A percentile compares a stretch with the other conserved stretches of the same genome.
Evolutionary conservation across 2,329 filamentous ascomycete genomes (phyloP).

Genomic region (Cladosporium cucumerinum): DNA sequence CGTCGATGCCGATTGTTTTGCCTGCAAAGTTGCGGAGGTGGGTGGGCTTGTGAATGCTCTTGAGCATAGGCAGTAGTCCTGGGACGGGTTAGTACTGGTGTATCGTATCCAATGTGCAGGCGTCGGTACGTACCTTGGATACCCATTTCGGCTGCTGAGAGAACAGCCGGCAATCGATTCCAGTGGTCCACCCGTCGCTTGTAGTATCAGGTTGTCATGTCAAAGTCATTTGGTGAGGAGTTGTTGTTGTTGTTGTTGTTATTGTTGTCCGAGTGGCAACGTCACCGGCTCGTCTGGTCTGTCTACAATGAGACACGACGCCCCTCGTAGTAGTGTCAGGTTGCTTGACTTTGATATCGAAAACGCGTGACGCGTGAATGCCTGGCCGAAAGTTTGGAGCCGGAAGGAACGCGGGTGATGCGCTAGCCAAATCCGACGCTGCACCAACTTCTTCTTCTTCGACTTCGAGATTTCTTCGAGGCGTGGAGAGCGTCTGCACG

Average conservation of each 20-base stretch:
- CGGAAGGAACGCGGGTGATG: background rate
- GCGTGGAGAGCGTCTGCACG: background rate
- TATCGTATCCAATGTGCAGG: background rate
- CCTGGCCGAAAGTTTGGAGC: background rate
- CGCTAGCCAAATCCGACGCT: background rate
- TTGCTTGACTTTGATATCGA: background rate
- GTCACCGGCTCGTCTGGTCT: slow-evolving; percentile 1
- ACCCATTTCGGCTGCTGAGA: slow-evolving; percentile 30
- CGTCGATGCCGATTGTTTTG: slow-evolving; percentile 89
- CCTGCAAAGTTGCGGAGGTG: slow-evolving; percentile 84
- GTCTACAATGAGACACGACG: background rate
- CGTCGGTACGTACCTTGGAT: slow-evolving; percentile 33
- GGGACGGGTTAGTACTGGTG: background rate
- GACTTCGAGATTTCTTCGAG: slow-evolving; percentile 6
- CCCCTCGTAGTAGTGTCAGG: background rate
- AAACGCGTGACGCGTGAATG: background rate
- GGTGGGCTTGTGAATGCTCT: slow-evolving; percentile 89
- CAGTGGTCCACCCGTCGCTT: background rate
- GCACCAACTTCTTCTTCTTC: slow-evolving; percentile 1
- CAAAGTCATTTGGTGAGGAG: background rate
- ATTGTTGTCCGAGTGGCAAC: background rate
- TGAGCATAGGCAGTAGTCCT: slow-evolving; percentile 87
- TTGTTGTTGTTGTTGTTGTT: too few species aligned
- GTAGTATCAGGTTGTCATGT: background rate
- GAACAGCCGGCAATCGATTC: background rate